Conservation (phyloP, 164 flowering plant species). For the Houttuynia cordata region DNA sequence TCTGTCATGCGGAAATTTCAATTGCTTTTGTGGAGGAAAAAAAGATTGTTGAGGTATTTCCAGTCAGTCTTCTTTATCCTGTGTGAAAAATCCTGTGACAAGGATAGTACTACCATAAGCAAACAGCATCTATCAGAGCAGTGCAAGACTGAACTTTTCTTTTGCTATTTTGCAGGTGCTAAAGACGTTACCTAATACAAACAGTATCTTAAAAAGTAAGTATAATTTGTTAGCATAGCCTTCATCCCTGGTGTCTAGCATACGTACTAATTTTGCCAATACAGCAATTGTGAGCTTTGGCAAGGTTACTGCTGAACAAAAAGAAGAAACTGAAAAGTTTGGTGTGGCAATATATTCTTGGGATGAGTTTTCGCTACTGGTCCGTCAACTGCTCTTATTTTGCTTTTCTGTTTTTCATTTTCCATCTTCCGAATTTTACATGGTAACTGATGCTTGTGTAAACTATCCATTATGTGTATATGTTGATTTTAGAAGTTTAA, state of each 20-base stretch:
- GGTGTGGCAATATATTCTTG: slow-evolving; percentile 61
- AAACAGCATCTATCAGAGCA: neutral
- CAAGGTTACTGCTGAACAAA: slow-evolving; percentile 57
- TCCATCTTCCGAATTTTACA: no score
- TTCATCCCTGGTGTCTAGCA: neutral
- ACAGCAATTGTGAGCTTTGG: slow-evolving; percentile 94
- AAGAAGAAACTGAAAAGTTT: slow-evolving; percentile 40
- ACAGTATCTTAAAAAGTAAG: slow-evolving; percentile 66
- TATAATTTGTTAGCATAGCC: neutral
- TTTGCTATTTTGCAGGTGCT: slow-evolving; percentile 41
- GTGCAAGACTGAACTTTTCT: no score
- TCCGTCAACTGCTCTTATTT: slow-evolving; percentile 16
- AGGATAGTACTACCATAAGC: neutral
- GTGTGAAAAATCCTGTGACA: neutral
- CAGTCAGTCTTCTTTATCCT: neutral
- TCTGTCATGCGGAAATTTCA: slow-evolving; percentile 82
- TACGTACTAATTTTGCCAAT: neutral
- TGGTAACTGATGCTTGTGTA: no score
- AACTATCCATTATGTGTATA: no score
- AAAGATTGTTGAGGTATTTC: slow-evolving; percentile 70
- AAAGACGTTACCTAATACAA: slow-evolving; percentile 61
- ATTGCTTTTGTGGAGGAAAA: slow-evolving; percentile 77
- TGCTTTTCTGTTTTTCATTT: no score
- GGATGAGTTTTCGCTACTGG: slow-evolving; percentile 79
- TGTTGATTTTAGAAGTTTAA: neutral